Base-by-base conservation (phyloP, 208 protist species). In the Lotmaria passim region DNA sequence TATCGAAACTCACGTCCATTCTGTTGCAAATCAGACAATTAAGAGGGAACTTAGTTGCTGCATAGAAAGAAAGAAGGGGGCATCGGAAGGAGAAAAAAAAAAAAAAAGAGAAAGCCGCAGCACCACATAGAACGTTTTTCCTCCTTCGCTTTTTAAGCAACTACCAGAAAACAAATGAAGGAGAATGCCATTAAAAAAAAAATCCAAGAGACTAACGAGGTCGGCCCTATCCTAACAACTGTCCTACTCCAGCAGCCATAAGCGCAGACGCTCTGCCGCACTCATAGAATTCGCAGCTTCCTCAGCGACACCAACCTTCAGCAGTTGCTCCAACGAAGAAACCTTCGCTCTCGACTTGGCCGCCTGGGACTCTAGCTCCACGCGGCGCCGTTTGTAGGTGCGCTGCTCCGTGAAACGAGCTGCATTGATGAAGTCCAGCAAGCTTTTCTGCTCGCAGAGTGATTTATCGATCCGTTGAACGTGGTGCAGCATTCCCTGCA, bases 391-490 rank as follows among this genome's bases (percentile, higher is more conserved):
- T 43, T 71, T 73, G 63, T 67, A 88, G 26, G 62, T 28, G 21
- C 64, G 76, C 62, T 88, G 83, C 62, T 88, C 83, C 34, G 69
- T 3, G 12, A 51, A 76, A 17, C 82, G 83, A 0, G 63, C 23
- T 3, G 75, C 72, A 43, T 88, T 82, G 19, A 83, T 21, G 50
- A 73, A 68, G 31, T 72, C 71, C 10, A 70, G 43, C 23, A 48
- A 39, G 1, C 53, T 43, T 7, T 62, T 41, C 51, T 73, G 71
- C 14, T 38, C 69, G 7, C 63, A 64, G 0, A 75, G 28, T 11
- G 38, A 34, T 12, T 65, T 34, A 11, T 78, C 75, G 31, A 77
- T 69, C 14, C 10, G 39, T 43, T 70, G 70, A 24, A 75, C 34
- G 33, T 76, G 47, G 1, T 26, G 34, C 53, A 80, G 43, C 0